Percentiles rank a stretch among this genome's conserved stretches.
Evolutionary conservation across 306 rosid genomes (phyloP).

Genomic region (Ormosia semicastrata): DNA sequence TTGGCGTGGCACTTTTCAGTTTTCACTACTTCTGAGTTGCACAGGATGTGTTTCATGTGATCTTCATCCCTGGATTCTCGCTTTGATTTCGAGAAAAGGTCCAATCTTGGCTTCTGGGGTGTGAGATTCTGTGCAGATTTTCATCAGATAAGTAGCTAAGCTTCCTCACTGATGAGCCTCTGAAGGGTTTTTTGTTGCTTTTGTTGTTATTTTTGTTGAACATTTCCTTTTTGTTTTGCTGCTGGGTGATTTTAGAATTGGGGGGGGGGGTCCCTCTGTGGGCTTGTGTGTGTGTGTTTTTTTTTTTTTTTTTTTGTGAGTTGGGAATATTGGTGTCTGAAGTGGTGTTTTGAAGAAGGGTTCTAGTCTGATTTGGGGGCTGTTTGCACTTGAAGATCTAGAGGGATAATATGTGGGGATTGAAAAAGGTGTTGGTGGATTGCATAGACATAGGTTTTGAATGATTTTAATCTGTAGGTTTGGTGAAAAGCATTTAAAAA

Average conservation of each 20-base stretch:
- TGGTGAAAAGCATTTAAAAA: neutral
- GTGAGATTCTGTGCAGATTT: constrained; percentile 27
- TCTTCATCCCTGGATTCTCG: constrained; percentile 25
- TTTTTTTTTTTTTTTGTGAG: neutral
- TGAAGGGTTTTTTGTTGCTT: neutral
- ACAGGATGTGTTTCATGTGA: constrained; percentile 28
- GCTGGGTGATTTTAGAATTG: constrained; percentile 7
- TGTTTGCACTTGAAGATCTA: constrained; percentile 20
- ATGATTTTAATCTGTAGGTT: constrained; percentile 23
- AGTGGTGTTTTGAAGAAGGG: constrained; percentile 19
- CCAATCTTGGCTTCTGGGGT: constrained; percentile 28
- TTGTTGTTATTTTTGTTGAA: neutral
- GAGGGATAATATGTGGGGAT: constrained; percentile 1
- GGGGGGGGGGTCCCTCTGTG: neutral
- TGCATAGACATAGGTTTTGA: constrained; percentile 14
- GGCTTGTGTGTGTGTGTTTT: too few species aligned
- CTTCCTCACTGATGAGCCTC: constrained; percentile 17
- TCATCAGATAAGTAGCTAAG: constrained; percentile 39
- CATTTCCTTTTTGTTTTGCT: constrained; percentile 11
- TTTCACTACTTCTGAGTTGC: neutral
- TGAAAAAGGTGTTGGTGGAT: constrained; percentile 24
- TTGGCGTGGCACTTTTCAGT: neutral
- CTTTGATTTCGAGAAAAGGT: constrained; percentile 24
- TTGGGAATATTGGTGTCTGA: constrained; percentile 23
- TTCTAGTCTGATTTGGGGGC: constrained; percentile 5